Conservation (phyloP, 2,329 filamentous ascomycete genomes). For the Pseudopithomyces maydicus region DNA sequence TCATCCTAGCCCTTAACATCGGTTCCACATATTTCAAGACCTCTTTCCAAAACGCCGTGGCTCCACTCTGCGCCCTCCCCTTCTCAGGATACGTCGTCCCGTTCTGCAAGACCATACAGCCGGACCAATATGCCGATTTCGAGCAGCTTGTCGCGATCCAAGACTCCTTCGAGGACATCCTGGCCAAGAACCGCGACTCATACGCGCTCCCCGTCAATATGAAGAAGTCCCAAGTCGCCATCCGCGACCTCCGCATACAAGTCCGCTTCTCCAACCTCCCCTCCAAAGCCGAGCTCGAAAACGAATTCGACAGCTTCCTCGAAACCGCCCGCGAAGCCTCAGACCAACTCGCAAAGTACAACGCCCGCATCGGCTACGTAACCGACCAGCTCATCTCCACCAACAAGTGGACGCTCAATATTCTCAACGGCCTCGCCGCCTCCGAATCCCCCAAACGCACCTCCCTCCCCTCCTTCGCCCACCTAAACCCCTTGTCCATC, state of each 20-base stretch:
- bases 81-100: constrained; percentile 67
- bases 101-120: constrained; percentile 58
- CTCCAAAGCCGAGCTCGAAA: constrained; percentile 70
- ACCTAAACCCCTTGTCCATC: constrained; percentile 58
- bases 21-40: constrained; percentile 63
- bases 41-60: constrained; percentile 67
- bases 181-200: constrained; percentile 69
- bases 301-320: constrained; percentile 78
- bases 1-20: constrained; percentile 64
- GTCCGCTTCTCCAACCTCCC: constrained; percentile 73
- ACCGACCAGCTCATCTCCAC: constrained; percentile 77
- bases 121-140: constrained; percentile 60
- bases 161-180: constrained; percentile 74
- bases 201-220: constrained; percentile 76
- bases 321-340: constrained; percentile 69
- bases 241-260: constrained; percentile 74
- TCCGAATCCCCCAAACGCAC: constrained; percentile 47
- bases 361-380: constrained; percentile 73
- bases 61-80: constrained; percentile 73
- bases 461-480: constrained; percentile 50
- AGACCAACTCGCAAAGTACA: constrained; percentile 73
- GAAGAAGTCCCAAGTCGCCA: constrained; percentile 75
- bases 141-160: constrained; percentile 76
- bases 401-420: constrained; percentile 75
- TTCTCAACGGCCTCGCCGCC: constrained; percentile 65